Conservation (phyloP, 495 filamentous ascomycete genomes). For the Lasiosphaeris hirsuta region DNA sequence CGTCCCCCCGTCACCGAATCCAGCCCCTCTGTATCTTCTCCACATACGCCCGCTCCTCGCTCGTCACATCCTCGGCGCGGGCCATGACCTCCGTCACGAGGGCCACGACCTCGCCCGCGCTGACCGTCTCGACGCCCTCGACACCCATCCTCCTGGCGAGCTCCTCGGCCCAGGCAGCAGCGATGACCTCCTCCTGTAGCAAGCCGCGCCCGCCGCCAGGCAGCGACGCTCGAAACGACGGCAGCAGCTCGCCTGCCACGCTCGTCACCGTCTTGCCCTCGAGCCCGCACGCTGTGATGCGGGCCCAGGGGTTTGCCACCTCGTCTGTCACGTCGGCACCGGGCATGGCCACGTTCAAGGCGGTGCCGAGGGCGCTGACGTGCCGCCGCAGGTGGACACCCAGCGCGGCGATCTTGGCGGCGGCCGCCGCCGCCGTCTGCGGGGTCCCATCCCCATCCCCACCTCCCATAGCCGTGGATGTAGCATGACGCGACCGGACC, state of each 20-base stretch:
- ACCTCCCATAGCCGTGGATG: not conserved
- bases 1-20: not conserved
- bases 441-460: not conserved
- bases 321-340: slow-evolving; percentile 11
- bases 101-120: slow-evolving; percentile 14
- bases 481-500: slow-evolving; percentile 36
- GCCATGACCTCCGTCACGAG: slow-evolving; percentile 18
- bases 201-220: not conserved
- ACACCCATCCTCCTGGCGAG: slow-evolving; percentile 24
- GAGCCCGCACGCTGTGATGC: slow-evolving; percentile 85
- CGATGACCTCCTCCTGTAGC: slow-evolving; percentile 10
- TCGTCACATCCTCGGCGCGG: not conserved
- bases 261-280: slow-evolving; percentile 73
- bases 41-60: slow-evolving; percentile 22
- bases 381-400: slow-evolving; percentile 84
- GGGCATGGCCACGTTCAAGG: slow-evolving; percentile 70
- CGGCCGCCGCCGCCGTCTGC: slow-evolving; percentile 6
- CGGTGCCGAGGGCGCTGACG: slow-evolving; percentile 83
- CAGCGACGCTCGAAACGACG: not conserved
- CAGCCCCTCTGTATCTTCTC: not conserved
- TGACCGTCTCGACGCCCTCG: slow-evolving; percentile 22
- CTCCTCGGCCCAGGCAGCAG: slow-evolving; percentile 23
- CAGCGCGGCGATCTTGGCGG: slow-evolving; percentile 79
- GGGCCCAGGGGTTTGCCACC: slow-evolving; percentile 40
- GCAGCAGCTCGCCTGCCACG: slow-evolving; percentile 39